Base-by-base conservation (phyloP, 768 basidiomycete species). In the Tricholoma bakamatsutake region DNA sequence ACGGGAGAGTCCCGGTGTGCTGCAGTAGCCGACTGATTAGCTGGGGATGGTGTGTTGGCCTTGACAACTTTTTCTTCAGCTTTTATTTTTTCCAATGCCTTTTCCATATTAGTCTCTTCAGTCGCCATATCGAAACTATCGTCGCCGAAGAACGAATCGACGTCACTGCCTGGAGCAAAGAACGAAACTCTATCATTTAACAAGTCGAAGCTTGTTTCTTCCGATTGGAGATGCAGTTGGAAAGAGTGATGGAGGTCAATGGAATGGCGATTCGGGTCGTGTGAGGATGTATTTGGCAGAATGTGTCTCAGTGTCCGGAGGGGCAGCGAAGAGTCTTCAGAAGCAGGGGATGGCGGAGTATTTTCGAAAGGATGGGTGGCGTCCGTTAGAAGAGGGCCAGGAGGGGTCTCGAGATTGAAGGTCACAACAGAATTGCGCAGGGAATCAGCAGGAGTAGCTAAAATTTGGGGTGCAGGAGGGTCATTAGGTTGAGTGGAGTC, bases 151-250 rank as follows among this genome's bases (percentile, higher is more conserved):
- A 73, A 72, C 4, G 73, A 70, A 43, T 70, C 71, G 58, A 63
- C 60, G 13, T 66, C 71, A 57, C 61, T 63, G 31, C 63, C 68
- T 8, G 69, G 59, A 35, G 60, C 65, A 42, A 80, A 71, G 57
- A 80, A 77, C 0, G 79, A 80, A 50, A 81, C 72, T 53, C 74
- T 76, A 61, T 81, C 80, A 55, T 78, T 80, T 53, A 82, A 61
- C 34, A 82, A 59, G 60, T 82, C 79, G 61, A 81, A 81, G 33
- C 74, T 76, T 34, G 70, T 64, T n/a, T 80, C 78, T 31, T 72
- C 69, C 15, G 72, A 73, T 52, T 72, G 69, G 34, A 79, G 64
- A 37, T 80, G 77, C 28, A 80, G 52, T 12, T 75, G 75, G 62
- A 82, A 80, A 9, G 79, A 79, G 4, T 74, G 63, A 27, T 77